Percentiles rank a stretch among this genome's conserved stretches.
Conservation (phyloP, 129 eudicot genomes). For the Solidago caesia region DNA sequence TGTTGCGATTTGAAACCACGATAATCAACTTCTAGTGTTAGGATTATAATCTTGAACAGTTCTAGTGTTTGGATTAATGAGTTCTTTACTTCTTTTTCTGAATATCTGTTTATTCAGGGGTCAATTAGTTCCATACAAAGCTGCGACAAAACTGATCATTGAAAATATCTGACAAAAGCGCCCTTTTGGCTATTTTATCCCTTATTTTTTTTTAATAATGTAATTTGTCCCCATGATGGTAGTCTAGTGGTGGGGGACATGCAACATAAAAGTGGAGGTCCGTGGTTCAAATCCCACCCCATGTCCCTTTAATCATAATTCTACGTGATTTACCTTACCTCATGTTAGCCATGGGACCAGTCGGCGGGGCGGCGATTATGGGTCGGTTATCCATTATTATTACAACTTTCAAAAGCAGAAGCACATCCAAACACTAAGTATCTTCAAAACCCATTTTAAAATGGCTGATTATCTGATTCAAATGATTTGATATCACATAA, state of each 20-base stretch:
- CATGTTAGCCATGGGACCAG: no score
- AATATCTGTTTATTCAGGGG: background rate
- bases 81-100: background rate
- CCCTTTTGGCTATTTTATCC: background rate
- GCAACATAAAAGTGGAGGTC: no score
- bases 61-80: background rate
- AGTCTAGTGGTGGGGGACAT: no score
- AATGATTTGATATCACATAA: background rate
- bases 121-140: background rate
- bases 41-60: no score
- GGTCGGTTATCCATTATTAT: background rate
- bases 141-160: background rate
- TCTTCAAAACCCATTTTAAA: background rate
- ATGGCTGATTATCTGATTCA: background rate
- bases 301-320: no score
- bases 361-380: background rate
- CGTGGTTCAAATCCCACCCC: no score
- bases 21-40: no score
- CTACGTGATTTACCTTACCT: no score
- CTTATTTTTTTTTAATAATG: no score
- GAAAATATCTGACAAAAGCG: background rate
- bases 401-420: background rate
- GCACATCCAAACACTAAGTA: background rate
- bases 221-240: background rate
- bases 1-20: no score